Base-by-base conservation (phyloP, 2,329 filamentous ascomycete species). In the Plenodomus tracheiphilus region DNA sequence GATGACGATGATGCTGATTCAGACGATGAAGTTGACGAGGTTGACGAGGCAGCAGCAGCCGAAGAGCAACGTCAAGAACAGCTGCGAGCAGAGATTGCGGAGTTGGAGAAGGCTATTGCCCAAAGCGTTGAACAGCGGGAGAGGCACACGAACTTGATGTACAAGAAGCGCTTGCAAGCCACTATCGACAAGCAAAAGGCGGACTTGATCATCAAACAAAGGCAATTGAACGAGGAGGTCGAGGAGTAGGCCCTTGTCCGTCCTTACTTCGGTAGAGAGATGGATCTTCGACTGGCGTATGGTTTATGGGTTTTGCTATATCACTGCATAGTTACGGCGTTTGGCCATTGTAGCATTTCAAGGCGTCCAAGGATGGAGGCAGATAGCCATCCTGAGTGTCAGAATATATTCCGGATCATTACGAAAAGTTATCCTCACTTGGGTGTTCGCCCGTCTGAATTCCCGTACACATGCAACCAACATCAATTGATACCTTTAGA, bases 181-280 rank as follows among this genome's bases (percentile, higher is more conserved):
- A 79, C 77, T 49, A 73, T 83, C 39, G 71, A 76, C 21, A 77
- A 74, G 45, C 65, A 83, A 46, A 56, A 60, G 38, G 54, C 58
- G 13, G 77, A 79, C 66, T 73, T 75, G n/a, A 79, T 83, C 54
- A 64, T 84, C 55, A 75, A 80, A 49, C 65, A 82, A 42, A 84
- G 83, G 71, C 77, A 76, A 44, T 55, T 69, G 37, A 60, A 68
- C 11, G 67, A 66, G 21, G 69, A 66, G 39, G 51, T 50, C 19
- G 58, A 62, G 32, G 61, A 64, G 39, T 56, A 54, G 41, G 19
- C 11, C 4, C 28, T 32, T 32, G 28, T 20, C 9, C 2, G 20
- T 5, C 5, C 15, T 17, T 34, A 15, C 28, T 35, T 25, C 22
- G 5, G 22, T 5, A 10, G 22, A 25, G 22, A 10, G 22, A 32